phyloP scores from a whole-genome alignment of 352 stramenopile genomes.

The Phytophthora idaei region DNA sequence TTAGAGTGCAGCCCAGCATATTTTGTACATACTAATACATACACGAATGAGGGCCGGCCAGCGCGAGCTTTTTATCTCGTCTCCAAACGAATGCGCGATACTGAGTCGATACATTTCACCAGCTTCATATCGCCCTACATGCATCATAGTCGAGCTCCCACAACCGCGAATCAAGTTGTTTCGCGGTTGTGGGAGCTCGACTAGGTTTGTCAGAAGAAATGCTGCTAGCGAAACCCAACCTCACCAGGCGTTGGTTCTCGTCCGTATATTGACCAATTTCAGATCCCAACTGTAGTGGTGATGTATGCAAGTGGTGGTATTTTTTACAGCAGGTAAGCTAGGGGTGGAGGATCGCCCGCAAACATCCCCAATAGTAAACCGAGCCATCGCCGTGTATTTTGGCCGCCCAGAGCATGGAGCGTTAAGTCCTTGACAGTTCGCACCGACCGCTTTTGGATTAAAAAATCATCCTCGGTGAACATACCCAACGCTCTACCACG shows the following conservation, averaged over 20 bases:
- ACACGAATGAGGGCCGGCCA: too few relatives aligned
- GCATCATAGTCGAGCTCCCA: neutral
- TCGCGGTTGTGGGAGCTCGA: constrained; percentile 17
- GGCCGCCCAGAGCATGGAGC: constrained; percentile 17
- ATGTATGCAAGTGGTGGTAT: constrained; percentile 23
- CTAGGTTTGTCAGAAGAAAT: neutral
- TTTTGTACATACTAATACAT: too few relatives aligned
- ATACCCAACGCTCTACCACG: neutral
- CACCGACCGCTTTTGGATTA: constrained; percentile 6
- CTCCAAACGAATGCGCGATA: too few relatives aligned
- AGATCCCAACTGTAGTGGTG: constrained; percentile 10
- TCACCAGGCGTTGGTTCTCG: constrained; percentile 9
- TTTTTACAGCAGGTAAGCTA: constrained; percentile 4
- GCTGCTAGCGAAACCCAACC: constrained; percentile 14
- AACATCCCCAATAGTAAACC: neutral
- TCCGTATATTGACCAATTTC: constrained; percentile 23
- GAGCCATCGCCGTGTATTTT: constrained; percentile 1
- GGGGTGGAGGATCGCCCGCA: constrained; percentile 15
- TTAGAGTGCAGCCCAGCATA: too few relatives aligned
- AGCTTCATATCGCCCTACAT: neutral
- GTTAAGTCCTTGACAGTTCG: neutral
- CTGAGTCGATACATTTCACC: neutral
- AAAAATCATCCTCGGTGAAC: constrained; percentile 17
- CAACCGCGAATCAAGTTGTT: neutral
- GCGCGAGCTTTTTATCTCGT: too few relatives aligned